phyloP scores from a whole-genome alignment of 2,329 filamentous ascomycete genomes.

The Fusarium mangiferae region DNA sequence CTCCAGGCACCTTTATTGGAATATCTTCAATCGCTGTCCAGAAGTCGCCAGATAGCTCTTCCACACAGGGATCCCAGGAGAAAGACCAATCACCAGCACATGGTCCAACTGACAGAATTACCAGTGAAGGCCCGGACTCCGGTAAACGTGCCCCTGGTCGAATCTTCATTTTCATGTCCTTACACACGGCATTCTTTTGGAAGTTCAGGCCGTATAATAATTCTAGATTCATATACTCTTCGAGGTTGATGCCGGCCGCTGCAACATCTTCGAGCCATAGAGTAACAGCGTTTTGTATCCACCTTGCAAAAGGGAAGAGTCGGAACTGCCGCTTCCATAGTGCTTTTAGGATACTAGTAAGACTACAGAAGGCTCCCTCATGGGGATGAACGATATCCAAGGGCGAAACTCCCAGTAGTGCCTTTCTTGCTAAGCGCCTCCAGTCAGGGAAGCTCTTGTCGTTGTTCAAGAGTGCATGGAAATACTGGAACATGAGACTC shows the following conservation, averaged over 20 bases:
- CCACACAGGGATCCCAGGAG: neutral
- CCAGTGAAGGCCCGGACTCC: neutral
- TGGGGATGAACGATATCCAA: neutral
- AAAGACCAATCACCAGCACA: rapidly evolving
- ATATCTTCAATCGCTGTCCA: neutral
- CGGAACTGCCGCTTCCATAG: rapidly evolving
- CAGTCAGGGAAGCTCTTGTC: neutral
- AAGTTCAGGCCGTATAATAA: rapidly evolving
- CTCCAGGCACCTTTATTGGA: rapidly evolving
- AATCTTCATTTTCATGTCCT: rapidly evolving
- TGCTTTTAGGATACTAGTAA: rapidly evolving
- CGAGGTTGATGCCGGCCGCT: neutral
- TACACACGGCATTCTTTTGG: too few species aligned
- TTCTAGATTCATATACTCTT: neutral
- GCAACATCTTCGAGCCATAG: neutral
- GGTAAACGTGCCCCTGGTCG: rapidly evolving
- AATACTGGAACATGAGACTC: neutral
- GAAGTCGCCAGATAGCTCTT: neutral
- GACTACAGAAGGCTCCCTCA: rapidly evolving
- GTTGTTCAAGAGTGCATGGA: neutral
- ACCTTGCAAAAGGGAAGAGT: rapidly evolving
- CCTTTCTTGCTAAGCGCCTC: neutral
- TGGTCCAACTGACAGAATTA: rapidly evolving
- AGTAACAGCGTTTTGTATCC: rapidly evolving
- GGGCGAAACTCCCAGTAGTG: rapidly evolving